phyloP scores from a whole-genome alignment of 176 grass and related monocot species.

The Rhynchospora pubera region DNA sequence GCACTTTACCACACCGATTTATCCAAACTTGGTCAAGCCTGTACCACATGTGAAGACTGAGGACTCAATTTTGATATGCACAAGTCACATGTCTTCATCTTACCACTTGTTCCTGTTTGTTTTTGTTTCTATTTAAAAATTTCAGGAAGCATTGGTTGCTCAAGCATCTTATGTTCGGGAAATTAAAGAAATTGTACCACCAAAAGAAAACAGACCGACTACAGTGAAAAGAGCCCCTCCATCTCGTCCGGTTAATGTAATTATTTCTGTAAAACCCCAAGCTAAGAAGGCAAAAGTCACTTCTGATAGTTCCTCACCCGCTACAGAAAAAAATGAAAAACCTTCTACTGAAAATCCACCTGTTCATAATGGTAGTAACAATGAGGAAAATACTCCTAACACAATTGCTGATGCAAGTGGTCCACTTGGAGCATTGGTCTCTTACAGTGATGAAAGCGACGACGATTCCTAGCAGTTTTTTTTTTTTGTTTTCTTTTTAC shows the following conservation, averaged over 20 bases:
- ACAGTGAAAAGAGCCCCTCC: constrained; percentile 50
- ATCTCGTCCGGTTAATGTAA: constrained; percentile 45
- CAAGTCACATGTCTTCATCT: background rate
- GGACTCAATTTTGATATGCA: background rate
- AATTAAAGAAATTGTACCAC: constrained; percentile 30
- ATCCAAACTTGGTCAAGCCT: background rate
- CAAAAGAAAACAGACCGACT: constrained; percentile 9
- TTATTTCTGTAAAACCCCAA: constrained; percentile 84
- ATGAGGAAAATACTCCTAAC: constrained; percentile 9
- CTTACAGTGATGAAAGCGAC: constrained; percentile 59
- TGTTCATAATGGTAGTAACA: constrained; percentile 15
- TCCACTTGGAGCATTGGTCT: constrained; percentile 38
- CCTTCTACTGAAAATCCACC: background rate
- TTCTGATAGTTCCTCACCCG: background rate
- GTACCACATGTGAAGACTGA: background rate
- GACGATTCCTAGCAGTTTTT: constrained; percentile 26
- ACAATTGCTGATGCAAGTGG: constrained; percentile 23
- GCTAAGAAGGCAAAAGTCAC: constrained; percentile 63
- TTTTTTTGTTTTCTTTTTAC: background rate
- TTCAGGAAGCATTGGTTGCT: constrained; percentile 77
- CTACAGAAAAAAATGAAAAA: background rate
- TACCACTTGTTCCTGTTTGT: background rate
- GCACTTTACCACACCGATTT: background rate
- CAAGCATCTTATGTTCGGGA: constrained; percentile 56
- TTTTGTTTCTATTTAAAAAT: background rate